Evolutionary conservation across 495 filamentous ascomycete genomes (phyloP).

Genomic region (Penicillium cinerascens): DNA sequence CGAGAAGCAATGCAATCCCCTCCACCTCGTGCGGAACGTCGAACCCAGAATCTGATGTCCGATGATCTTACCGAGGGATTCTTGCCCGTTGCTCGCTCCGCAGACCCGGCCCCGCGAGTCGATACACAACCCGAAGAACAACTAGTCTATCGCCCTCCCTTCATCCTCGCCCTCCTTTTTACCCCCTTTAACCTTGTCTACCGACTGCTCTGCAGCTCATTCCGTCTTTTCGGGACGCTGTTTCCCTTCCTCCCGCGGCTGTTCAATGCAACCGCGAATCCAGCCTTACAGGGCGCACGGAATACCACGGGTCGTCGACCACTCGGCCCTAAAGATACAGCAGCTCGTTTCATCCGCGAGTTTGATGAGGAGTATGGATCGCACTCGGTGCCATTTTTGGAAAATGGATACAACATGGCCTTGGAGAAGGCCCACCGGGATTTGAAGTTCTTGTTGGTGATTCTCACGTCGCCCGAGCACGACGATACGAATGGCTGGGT

Average conservation of each 20-base stretch:
- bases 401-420: conserved; percentile 85
- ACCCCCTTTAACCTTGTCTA: conserved; percentile 78
- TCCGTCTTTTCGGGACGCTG: conserved; percentile 64
- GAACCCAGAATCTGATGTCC: conserved; percentile 46
- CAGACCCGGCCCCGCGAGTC: conserved; percentile 69
- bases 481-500: conserved; percentile 87
- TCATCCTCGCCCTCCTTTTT: conserved; percentile 73
- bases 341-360: conserved; percentile 80
- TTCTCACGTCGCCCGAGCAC: conserved; percentile 86
- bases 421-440: conserved; percentile 84
- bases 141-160: conserved; percentile 61
- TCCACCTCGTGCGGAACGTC: conserved; percentile 53
- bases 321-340: conserved; percentile 79
- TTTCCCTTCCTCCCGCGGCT: conserved; percentile 82
- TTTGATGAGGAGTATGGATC: conserved; percentile 90
- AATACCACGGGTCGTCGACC: conserved; percentile 67
- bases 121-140: conserved; percentile 68
- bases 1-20: conserved; percentile 56
- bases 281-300: conserved; percentile 48
- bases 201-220: conserved; percentile 57
- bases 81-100: conserved; percentile 26
- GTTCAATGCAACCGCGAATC: conserved; percentile 49
- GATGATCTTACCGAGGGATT: conserved; percentile 60
- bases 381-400: conserved; percentile 67
- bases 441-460: conserved; percentile 81